A percentile compares a stretch with the other conserved stretches of the same genome.
phyloP scores from a whole-genome alignment of 805 yeast genomes.

The Grigorovia jiainica region DNA sequence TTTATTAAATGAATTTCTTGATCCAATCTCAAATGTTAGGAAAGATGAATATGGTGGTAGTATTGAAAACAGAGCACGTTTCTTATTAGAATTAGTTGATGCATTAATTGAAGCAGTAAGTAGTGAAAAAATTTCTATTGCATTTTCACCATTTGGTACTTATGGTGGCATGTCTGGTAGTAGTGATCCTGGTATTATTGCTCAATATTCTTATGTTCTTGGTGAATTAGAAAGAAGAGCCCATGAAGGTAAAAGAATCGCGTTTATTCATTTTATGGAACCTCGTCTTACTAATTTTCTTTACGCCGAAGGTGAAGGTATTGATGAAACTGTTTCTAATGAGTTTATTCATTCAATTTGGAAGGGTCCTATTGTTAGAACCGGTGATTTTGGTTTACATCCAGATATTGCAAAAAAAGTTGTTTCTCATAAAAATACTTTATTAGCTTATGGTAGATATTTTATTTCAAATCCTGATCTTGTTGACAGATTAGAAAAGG shows the following conservation, averaged over 20 bases:
- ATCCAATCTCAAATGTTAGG: slow-evolving; percentile 34
- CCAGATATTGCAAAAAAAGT: slow-evolving; percentile 18
- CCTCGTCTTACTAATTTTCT: no score
- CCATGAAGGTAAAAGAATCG: slow-evolving; percentile 28
- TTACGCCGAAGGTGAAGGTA: slow-evolving; percentile 17
- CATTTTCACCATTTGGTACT: slow-evolving; percentile 37
- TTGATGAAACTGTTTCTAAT: slow-evolving; percentile 22
- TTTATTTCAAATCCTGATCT: slow-evolving; percentile 48
- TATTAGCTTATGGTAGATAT: slow-evolving; percentile 35
- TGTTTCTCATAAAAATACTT: slow-evolving; percentile 31
- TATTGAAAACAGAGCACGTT: slow-evolving; percentile 38
- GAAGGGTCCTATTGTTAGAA: slow-evolving; percentile 34
- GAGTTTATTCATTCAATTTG: slow-evolving; percentile 32
- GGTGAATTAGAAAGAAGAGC: slow-evolving; percentile 33
- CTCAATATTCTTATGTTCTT: slow-evolving; percentile 34
- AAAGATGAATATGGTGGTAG: slow-evolving; percentile 47
- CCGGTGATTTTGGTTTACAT: slow-evolving; percentile 25
- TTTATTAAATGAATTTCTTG: slow-evolving; percentile 45
- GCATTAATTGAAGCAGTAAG: slow-evolving; percentile 43
- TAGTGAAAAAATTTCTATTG: slow-evolving; percentile 36
- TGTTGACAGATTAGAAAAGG: slow-evolving; percentile 32
- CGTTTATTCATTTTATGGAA: slow-evolving; percentile 37
- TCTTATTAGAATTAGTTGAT: slow-evolving; percentile 41
- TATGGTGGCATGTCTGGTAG: slow-evolving; percentile 32
- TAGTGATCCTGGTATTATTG: slow-evolving; percentile 26